Evolutionary conservation across 768 basidiomycete species (phyloP).

Genomic region (Mycena epipterygia): DNA sequence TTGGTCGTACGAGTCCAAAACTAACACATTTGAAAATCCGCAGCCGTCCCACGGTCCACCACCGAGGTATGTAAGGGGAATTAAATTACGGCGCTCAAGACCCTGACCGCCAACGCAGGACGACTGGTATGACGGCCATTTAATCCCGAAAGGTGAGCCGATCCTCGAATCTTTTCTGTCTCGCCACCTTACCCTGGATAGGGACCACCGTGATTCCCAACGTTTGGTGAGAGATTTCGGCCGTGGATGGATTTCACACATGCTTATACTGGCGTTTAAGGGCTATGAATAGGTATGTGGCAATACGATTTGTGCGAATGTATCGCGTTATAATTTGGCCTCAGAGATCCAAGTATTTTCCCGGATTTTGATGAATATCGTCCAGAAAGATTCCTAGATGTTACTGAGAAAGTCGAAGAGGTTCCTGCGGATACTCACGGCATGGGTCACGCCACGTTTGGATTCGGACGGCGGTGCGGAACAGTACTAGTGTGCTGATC

Average conservation of each 20-base stretch:
- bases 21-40: background rate
- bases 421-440: background rate
- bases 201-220: background rate
- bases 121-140: conserved; percentile 34
- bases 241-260: background rate
- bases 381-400: conserved; percentile 2
- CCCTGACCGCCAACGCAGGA: conserved; percentile 23
- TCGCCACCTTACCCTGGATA: background rate
- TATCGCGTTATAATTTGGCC: background rate
- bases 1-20: too few species aligned
- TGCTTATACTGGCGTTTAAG: background rate
- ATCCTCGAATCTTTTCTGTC: background rate
- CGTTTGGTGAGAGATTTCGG: background rate
- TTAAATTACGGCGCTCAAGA: background rate
- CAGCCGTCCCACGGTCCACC: background rate
- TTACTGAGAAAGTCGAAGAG: background rate
- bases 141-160: conserved; percentile 37
- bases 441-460: background rate
- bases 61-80: background rate
- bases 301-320: too few species aligned
- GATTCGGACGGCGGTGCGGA: background rate
- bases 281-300: conserved; percentile 6
- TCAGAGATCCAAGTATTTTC: conserved; percentile 1
- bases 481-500: background rate
- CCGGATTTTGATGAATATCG: conserved; percentile 14